phyloP scores from a whole-genome alignment of 192 early-diverging fungal species.

The Geosiphon pyriformis region DNA sequence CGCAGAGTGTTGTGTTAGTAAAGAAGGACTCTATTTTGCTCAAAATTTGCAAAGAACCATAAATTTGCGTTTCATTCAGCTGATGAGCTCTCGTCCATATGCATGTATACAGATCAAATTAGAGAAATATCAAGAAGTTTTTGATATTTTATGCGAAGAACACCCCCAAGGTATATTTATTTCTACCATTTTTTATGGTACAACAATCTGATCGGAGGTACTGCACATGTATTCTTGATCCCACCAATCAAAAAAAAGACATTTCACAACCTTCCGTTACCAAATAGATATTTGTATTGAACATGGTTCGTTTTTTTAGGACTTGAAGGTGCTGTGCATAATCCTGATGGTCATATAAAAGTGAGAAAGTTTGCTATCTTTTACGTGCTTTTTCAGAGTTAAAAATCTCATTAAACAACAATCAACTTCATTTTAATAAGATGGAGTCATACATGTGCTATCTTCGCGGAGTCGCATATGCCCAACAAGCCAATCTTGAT shows the following conservation, averaged over 20 bases:
- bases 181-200: conserved; percentile 2
- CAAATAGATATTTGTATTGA: background rate
- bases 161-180: conserved; percentile 38
- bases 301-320: conserved; percentile 11
- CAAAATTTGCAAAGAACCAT: too few relatives aligned
- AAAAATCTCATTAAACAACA: background rate
- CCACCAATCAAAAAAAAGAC: too few relatives aligned
- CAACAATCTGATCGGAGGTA: too few relatives aligned
- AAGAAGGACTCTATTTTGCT: too few relatives aligned
- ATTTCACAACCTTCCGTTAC: background rate
- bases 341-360: conserved; percentile 44
- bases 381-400: background rate
- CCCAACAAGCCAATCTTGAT: conserved; percentile 42
- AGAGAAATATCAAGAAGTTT: conserved; percentile 49
- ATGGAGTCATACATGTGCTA: conserved; percentile 60
- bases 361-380: conserved; percentile 23
- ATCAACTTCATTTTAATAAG: conserved; percentile 29
- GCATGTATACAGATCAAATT: conserved; percentile 44
- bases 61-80: too few relatives aligned
- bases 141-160: conserved; percentile 47
- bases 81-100: too few relatives aligned
- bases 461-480: conserved; percentile 51
- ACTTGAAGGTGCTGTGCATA: conserved; percentile 24
- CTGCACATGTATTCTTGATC: too few relatives aligned
- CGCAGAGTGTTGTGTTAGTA: conserved; percentile 47